Evolutionary conservation across 2,329 filamentous ascomycete species (phyloP), one percentile per base, ranked within the genome.

Genomic region (Fragosphaeria purpurea): DNA sequence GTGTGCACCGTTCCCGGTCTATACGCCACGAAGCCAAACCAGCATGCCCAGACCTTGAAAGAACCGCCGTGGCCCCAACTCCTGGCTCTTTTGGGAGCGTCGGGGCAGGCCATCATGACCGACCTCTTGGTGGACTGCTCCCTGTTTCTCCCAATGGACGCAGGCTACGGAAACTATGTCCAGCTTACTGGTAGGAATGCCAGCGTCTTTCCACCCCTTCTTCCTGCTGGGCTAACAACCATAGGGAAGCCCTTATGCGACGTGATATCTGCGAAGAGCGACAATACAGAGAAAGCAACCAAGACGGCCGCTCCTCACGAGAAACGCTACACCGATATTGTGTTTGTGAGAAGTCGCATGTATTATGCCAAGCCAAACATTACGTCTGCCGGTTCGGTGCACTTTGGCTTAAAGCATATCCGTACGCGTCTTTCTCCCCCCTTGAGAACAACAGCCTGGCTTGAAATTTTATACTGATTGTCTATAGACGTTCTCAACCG

Each of bases 281-380:
- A 7, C 33, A 22, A 22, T 1, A 6, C n/a, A 4, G 30, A 35
- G 8, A 37, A n/a, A n/a, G 6, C n/a, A 11, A 4, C 31, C 9
- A 31, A 4, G 7, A 4, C 22, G 4, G 35, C 48, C 12, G 34
- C 6, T 7, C 30, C 44, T 7, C 44, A 44, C n/a, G 11, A 32
- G 12, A 40, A 12, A 10, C 45, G 22, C 13, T 70, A 74, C 8
- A 77, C 76, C 41, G 77, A 80, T 12, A 88, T 97, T 51, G 69
- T 72, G 1, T 85, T 98, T 60, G 79, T 90, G 44, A 82, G 90
- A 53, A 88, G 80, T 61, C 81, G 88, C 22, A 94, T 96, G 73
- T 74, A 97, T 46, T 97, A 96, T 66, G 85, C 86, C 30, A 82
- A 81, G 58, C 80, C 88, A 22, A 75, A 79, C 2, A 70, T 90